Percentiles rank a stretch among this genome's conserved stretches.
phyloP scores from a whole-genome alignment of 2,329 filamentous ascomycete genomes.

The Colletotrichum endophyticum region DNA sequence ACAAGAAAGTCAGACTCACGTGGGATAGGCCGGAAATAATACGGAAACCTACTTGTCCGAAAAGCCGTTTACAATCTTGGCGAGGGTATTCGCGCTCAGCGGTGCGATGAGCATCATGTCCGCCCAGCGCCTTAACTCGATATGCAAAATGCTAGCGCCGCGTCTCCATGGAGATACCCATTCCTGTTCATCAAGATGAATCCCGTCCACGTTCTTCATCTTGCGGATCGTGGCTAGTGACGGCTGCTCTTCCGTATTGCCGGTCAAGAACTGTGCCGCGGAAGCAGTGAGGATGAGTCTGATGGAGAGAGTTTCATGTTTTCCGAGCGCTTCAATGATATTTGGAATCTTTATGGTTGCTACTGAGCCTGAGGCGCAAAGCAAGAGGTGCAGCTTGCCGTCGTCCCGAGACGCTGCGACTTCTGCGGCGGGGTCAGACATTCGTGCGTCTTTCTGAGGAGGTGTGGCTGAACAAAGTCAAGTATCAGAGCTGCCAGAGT shows the following conservation, averaged over 20 bases:
- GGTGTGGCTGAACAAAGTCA: neutral
- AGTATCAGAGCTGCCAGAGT: neutral
- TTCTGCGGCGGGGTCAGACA: conserved; percentile 17
- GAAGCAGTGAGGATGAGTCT: conserved; percentile 81
- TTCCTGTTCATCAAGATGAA: conserved; percentile 87
- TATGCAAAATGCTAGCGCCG: conserved; percentile 84
- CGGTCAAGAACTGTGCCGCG: conserved; percentile 76
- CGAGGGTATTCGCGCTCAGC: conserved; percentile 82
- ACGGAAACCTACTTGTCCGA: conserved; percentile 61
- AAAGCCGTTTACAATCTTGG: conserved; percentile 81
- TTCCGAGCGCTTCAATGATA: conserved; percentile 65
- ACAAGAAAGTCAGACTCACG: neutral
- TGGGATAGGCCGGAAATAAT: rapidly evolving
- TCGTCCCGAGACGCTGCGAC: conserved; percentile 13
- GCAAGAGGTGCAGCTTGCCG: conserved; percentile 13
- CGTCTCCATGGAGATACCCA: conserved; percentile 82
- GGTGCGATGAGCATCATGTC: conserved; percentile 82
- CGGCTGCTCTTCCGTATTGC: conserved; percentile 80
- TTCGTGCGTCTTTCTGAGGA: neutral
- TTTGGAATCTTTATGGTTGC: conserved; percentile 84
- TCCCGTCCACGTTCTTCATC: conserved; percentile 75
- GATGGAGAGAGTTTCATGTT: conserved; percentile 69
- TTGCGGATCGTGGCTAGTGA: conserved; percentile 60
- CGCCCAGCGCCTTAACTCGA: conserved; percentile 83
- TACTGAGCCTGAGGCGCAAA: conserved; percentile 11